Conservation (phyloP, 148 eudicot genomes). For the Heliamphora exappendiculata region DNA sequence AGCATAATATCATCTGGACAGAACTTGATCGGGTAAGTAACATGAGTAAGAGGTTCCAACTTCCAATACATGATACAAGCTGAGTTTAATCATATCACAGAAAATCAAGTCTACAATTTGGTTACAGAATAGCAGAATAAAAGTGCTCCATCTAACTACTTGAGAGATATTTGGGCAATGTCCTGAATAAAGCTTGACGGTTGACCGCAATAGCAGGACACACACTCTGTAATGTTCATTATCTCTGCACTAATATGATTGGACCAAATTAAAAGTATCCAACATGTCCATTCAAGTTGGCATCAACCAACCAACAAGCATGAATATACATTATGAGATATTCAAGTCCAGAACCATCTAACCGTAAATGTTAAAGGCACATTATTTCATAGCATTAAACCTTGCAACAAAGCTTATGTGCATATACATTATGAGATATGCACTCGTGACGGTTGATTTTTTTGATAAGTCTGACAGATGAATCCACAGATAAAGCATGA, state of each 20-base stretch:
- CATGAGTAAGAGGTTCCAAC: no score
- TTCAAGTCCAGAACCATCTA: background rate
- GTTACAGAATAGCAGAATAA: background rate
- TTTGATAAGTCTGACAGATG: no score
- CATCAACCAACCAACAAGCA: background rate
- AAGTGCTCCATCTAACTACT: background rate
- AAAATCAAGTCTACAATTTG: background rate
- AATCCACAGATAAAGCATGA: background rate
- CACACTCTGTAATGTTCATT: background rate
- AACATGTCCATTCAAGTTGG: background rate
- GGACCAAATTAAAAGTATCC: background rate
- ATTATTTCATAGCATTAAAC: background rate
- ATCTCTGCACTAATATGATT: background rate
- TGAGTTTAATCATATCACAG: background rate
- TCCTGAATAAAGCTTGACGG: background rate
- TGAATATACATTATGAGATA: background rate
- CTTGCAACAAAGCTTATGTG: background rate
- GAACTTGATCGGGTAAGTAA: background rate
- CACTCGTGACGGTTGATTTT: background rate
- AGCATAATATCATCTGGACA: background rate
- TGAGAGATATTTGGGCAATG: background rate
- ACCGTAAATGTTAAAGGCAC: background rate
- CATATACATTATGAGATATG: background rate
- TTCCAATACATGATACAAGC: background rate
- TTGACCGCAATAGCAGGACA: background rate